These are phyloP conservation scores for Dryas alaskensis DNA, from an alignment of 306 rosid species.

Conservation along the genomic window DNA sequence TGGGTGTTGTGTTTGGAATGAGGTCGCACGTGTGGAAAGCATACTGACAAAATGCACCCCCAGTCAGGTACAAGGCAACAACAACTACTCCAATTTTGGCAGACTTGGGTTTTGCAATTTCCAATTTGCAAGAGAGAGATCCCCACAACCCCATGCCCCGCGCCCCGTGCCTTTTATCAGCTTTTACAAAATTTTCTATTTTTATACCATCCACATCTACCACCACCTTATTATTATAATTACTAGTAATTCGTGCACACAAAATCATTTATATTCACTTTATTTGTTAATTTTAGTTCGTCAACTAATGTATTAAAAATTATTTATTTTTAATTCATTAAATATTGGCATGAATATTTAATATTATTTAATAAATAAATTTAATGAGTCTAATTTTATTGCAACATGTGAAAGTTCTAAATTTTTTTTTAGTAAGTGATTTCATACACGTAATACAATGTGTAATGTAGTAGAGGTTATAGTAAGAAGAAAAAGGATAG, in stretches of 20 bases:
- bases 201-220: background rate
- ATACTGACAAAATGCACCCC: slow-evolving; percentile 17
- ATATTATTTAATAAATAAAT: too few species aligned
- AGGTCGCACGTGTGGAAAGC: slow-evolving; percentile 11
- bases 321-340: too few species aligned
- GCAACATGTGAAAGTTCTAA: too few species aligned
- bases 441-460: too few species aligned
- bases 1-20: background rate
- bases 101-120: background rate
- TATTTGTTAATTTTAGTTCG: too few species aligned
- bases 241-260: background rate
- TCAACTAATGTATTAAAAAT: too few species aligned
- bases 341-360: too few species aligned
- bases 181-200: background rate
- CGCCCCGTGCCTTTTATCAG: slow-evolving; percentile 7
- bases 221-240: background rate
- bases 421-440: too few species aligned
- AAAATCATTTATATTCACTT: too few species aligned
- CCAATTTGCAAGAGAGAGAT: background rate
- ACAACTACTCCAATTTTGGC: background rate
- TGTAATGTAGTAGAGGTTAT: too few species aligned
- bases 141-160: background rate
- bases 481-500: too few species aligned
- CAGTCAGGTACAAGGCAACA: background rate
- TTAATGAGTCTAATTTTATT: too few species aligned